Base-by-base conservation (phyloP, 2,329 filamentous ascomycete species). In the Xylariomycetidae sp. region DNA sequence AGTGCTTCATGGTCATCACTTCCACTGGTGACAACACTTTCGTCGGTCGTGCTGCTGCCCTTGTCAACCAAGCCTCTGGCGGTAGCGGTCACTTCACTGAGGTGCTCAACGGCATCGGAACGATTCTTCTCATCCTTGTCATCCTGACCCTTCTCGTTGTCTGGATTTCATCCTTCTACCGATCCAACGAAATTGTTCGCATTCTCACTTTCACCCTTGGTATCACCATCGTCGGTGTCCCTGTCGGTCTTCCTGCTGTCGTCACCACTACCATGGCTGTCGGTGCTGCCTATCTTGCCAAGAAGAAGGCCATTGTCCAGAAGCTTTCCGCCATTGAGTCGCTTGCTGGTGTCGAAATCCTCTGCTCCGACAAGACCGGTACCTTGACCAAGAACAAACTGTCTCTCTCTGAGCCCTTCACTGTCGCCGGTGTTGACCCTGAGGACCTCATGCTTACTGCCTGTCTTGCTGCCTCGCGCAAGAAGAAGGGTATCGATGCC, bases 231-330 rank as follows among this genome's bases (percentile, higher is more conserved):
- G 85, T 94, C 42, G 88, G 88, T 75, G 88, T 94, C 16, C 88
- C 88, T 34, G 88, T 94, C 64, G 88, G 88, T 81, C 85, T 94
- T 46, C 88, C 88, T 40, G 88, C 86, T 50, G 88, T 94, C 67
- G 87, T 94, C 41, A 94, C 88, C 53, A 94, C 88, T 51, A 94
- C 88, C 58, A 92, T 94, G 87, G 88, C 88, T 59, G 88, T 94
- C 60, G 88, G 88, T 69, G 88, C 88, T 46, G 85, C 87, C 44
- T 92, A 92, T 64, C 78, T 94, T 39, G 88, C 88, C 54, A 89
- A 88, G 74, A 89, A 90, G 74, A 80, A 89, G 70, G 88, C 88
- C 34, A 94, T 94, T 48, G 88, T 94, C 47, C 88, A 94, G 70
- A 94, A 90, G 72, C 80, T 94, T 33, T 88, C 83, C 20, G 88